Evolutionary conservation across 768 basidiomycete species (phyloP), one percentile per base, ranked within the genome.

Genomic region (Lactarius evosmus): DNA sequence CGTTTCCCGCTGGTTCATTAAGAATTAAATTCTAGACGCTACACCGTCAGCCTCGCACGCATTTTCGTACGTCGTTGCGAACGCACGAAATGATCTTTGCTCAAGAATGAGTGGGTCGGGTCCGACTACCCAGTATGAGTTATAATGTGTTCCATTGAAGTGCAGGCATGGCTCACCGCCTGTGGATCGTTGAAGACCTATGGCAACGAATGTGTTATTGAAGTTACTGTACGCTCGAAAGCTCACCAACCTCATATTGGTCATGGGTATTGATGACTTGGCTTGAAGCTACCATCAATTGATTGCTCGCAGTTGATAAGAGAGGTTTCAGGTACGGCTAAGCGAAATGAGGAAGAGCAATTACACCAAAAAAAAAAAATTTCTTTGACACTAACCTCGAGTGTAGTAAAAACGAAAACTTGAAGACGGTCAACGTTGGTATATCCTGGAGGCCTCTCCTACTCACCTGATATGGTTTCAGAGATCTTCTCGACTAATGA

Each of bases 41-140:
- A 30, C 33, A 19, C 8, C 38, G 32, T 49, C 30, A 54, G 66
- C 34, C 52, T 33, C 6, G 51, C 25, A 53, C 74, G 61, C 61
- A 56, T 63, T 60, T 53, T 34, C 44, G n/a, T 49, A 12, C 32
- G 16, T 46, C 44, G 52, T 34, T n/a, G 16, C 25, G 46, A n/a
- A 80, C 87, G 70, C 67, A 89, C 89, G 69, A 93, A 93, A 70
- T 94, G 91, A 71, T 94, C 91, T 76, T 93, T 93, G 72, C 89
- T 91, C 74, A 94, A 74, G 79, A 91, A 91, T 3, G 90, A 93
- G 72, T 93, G 91, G 3, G 91, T 95, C 3, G 92, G 92, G 72
- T 95, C 92, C 36, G 87, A 89, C 85, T 91, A 69, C 51, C 4
- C 12, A 36, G 19, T 16, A 34, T 56, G 27, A 11, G 32, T 53